Evolutionary conservation across 2,329 filamentous ascomycete genomes (phyloP).

Genomic region (Helotiales sp.): DNA sequence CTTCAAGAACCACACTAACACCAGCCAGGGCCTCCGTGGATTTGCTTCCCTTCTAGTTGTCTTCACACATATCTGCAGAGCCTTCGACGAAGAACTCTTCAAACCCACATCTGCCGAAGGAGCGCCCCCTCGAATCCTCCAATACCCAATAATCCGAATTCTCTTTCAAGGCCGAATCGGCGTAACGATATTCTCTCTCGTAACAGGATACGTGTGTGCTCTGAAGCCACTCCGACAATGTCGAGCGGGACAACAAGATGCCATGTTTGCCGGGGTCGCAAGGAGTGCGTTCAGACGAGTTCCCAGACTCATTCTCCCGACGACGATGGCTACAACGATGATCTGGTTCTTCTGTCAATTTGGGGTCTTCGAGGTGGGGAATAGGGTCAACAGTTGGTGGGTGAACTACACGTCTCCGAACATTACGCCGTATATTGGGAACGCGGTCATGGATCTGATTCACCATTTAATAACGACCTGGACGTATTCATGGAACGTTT

Average conservation of each 20-base stretch:
- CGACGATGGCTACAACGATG: slow-evolving; percentile 57
- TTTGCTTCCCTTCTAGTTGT: slow-evolving; percentile 60
- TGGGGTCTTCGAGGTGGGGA: slow-evolving; percentile 60
- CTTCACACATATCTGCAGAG: slow-evolving; percentile 57
- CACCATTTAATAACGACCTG: slow-evolving; percentile 56
- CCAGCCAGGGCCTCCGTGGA: slow-evolving; percentile 58
- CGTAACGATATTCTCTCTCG: slow-evolving; percentile 69
- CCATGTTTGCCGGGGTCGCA: slow-evolving; percentile 58
- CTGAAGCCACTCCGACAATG: slow-evolving; percentile 63
- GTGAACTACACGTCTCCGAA: slow-evolving; percentile 55
- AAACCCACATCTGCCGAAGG: slow-evolving; percentile 52
- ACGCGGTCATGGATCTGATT: slow-evolving; percentile 51
- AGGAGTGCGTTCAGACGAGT: slow-evolving; percentile 63
- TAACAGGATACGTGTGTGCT: slow-evolving; percentile 68
- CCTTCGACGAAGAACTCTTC: slow-evolving; percentile 57
- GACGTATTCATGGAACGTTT: slow-evolving; percentile 55
- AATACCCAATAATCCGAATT: slow-evolving; percentile 63
- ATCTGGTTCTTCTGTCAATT: slow-evolving; percentile 61
- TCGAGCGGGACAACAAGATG: slow-evolving; percentile 57
- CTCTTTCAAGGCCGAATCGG: slow-evolving; percentile 65
- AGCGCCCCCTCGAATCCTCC: slow-evolving; percentile 54
- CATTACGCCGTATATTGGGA: slow-evolving; percentile 47
- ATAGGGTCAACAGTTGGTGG: slow-evolving; percentile 64
- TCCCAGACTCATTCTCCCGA: slow-evolving; percentile 62
- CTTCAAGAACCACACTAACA: neutral